Conservation (phyloP, 2,329 filamentous ascomycete species). For the Colletotrichum sp. region DNA sequence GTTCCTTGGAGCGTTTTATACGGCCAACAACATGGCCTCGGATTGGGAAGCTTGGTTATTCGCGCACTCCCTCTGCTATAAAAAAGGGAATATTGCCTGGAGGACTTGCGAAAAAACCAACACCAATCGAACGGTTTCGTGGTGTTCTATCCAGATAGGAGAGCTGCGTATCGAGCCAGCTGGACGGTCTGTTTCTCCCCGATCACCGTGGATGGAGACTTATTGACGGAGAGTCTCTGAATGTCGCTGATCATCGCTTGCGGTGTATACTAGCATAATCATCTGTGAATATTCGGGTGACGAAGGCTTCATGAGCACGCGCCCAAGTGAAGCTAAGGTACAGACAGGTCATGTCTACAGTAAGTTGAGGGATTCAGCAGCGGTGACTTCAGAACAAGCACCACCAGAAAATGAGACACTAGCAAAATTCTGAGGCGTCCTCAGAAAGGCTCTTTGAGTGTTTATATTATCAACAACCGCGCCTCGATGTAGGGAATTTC, state of each 20-base stretch:
- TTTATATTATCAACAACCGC: rapidly evolving
- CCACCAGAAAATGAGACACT: too few species aligned
- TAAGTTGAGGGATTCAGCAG: neutral
- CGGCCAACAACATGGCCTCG: neutral
- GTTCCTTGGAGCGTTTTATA: neutral
- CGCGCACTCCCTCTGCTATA: rapidly evolving
- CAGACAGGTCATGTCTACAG: neutral
- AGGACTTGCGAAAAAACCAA: neutral
- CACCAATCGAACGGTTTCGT: too few species aligned
- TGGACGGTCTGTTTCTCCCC: neutral
- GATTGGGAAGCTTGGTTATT: neutral
- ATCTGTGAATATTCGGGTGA: neutral
- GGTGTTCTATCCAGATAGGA: neutral
- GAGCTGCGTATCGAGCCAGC: neutral
- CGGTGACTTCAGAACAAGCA: too few species aligned
- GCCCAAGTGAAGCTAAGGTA: too few species aligned
- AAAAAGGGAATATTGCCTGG: rapidly evolving
- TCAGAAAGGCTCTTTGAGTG: rapidly evolving
- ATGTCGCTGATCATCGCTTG: rapidly evolving
- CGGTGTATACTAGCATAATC: neutral
- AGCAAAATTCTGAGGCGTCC: too few species aligned
- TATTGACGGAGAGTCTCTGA: neutral
- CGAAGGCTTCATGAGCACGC: too few species aligned
- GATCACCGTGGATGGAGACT: neutral
- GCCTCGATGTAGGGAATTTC: rapidly evolving